A percentile compares a stretch with the other conserved stretches of the same genome.
These are phyloP conservation scores for Fusarium chaquense DNA, from an alignment of 2,329 filamentous ascomycete species.

Conservation along the genomic window DNA sequence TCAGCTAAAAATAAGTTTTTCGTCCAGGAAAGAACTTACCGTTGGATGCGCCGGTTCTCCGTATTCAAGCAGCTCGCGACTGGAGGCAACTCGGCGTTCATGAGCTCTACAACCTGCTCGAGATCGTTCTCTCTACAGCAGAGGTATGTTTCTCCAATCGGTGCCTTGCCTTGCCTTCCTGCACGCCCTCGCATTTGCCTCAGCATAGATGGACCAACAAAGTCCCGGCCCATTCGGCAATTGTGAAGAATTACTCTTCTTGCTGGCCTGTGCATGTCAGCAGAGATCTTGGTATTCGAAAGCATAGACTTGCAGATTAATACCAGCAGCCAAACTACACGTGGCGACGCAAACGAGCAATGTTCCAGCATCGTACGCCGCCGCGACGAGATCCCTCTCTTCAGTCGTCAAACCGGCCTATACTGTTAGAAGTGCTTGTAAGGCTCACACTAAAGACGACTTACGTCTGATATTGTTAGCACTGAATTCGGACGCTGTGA, in stretches of 20 bases:
- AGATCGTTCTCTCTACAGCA: constrained; percentile 78
- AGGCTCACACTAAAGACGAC: constrained; percentile 21
- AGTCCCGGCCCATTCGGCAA: constrained; percentile 79
- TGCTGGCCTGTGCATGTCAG: constrained; percentile 61
- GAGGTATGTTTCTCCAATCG: constrained; percentile 80
- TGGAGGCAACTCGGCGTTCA: constrained; percentile 78
- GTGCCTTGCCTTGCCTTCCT: constrained; percentile 82
- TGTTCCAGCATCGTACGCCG: constrained; percentile 75
- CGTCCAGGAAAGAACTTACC: constrained; percentile 54
- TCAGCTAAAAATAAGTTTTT: constrained; percentile 21
- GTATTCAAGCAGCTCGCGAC: constrained; percentile 76
- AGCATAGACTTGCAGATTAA: constrained; percentile 68
- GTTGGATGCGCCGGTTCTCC: constrained; percentile 75
- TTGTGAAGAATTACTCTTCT: constrained; percentile 80
- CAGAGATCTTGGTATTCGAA: not conserved
- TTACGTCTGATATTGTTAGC: constrained; percentile 53
- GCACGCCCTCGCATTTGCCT: constrained; percentile 84
- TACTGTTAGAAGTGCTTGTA: constrained; percentile 39
- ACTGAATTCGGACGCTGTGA: not conserved
- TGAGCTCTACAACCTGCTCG: constrained; percentile 75
- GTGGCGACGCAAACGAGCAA: constrained; percentile 81
- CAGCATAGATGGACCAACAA: constrained; percentile 83
- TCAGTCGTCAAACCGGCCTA: constrained; percentile 78
- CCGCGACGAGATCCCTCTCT: constrained; percentile 78
- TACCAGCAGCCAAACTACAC: constrained; percentile 84